A percentile compares a stretch with the other conserved stretches of the same genome.
Conservation (phyloP, 345 rosid genomes). For the Nephelium lappaceum region DNA sequence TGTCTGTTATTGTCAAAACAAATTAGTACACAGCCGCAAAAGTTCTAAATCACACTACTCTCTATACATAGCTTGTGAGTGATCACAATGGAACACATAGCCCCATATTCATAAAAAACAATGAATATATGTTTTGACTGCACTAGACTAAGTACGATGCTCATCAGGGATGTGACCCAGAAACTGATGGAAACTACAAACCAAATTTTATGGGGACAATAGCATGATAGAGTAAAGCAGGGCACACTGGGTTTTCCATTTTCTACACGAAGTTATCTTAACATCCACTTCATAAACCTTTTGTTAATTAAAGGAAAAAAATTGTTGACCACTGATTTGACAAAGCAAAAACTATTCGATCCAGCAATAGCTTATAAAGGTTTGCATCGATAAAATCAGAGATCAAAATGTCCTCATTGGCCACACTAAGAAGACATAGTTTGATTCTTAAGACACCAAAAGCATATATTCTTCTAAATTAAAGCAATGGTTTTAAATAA, state of each 20-base stretch:
- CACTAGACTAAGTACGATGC: background rate
- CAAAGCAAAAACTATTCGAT: background rate
- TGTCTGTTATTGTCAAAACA: slow-evolving; percentile 66
- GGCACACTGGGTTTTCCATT: background rate
- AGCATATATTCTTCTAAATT: background rate
- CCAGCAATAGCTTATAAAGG: background rate
- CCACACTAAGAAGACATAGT: background rate
- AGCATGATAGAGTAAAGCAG: background rate
- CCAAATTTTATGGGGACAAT: background rate
- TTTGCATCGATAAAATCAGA: slow-evolving; percentile 9
- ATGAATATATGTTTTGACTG: background rate
- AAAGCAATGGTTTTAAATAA: background rate
- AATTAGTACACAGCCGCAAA: slow-evolving; percentile 39
- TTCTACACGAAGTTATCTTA: background rate
- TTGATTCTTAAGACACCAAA: background rate
- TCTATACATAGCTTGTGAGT: slow-evolving; percentile 2
- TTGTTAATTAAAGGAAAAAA: background rate
- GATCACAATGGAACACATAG: background rate
- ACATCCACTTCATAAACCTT: background rate
- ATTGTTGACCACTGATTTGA: background rate
- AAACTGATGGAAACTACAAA: background rate
- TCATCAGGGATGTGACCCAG: background rate
- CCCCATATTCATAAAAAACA: background rate
- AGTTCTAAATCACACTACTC: slow-evolving; percentile 18
- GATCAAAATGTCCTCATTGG: background rate